Evolutionary conservation across 129 eudicot species (phyloP).

Genomic region (Apium graveolens): DNA sequence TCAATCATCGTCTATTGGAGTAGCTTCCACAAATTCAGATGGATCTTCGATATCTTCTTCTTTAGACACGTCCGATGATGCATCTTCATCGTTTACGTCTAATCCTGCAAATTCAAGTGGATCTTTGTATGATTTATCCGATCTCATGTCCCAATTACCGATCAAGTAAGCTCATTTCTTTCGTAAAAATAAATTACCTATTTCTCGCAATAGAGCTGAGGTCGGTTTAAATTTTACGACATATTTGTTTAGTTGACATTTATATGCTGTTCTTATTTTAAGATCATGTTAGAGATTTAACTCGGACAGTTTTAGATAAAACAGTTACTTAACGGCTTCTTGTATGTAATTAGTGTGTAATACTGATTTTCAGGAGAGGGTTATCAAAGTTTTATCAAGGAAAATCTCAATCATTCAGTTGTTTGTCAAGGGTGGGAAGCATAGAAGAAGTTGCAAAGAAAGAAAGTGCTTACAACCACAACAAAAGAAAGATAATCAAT

Average conservation of each 20-base stretch:
- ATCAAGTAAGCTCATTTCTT: background rate
- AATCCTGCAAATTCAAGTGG: conserved; percentile 1
- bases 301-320: too few relatives aligned
- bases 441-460: conserved; percentile 11
- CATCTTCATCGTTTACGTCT: background rate
- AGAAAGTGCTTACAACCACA: conserved; percentile 9
- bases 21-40: background rate
- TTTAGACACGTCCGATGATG: conserved; percentile 3
- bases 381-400: conserved; percentile 10
- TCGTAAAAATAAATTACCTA: too few relatives aligned
- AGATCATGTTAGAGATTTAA: too few relatives aligned
- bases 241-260: too few relatives aligned
- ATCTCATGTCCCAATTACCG: conserved; percentile 13
- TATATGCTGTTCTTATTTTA: too few relatives aligned
- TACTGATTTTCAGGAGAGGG: background rate
- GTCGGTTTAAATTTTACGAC: background rate
- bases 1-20: background rate
- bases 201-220: background rate
- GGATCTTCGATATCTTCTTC: conserved; percentile 8
- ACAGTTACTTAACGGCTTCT: too few relatives aligned
- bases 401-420: conserved; percentile 5
- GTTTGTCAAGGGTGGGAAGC: conserved; percentile 9
- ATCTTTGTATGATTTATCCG: conserved; percentile 5
- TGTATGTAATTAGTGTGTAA: background rate
- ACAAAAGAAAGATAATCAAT: background rate